A percentile compares a stretch with the other conserved stretches of the same genome.
Conservation (phyloP, 257 asterid genomes). For the Ballota nigra region DNA sequence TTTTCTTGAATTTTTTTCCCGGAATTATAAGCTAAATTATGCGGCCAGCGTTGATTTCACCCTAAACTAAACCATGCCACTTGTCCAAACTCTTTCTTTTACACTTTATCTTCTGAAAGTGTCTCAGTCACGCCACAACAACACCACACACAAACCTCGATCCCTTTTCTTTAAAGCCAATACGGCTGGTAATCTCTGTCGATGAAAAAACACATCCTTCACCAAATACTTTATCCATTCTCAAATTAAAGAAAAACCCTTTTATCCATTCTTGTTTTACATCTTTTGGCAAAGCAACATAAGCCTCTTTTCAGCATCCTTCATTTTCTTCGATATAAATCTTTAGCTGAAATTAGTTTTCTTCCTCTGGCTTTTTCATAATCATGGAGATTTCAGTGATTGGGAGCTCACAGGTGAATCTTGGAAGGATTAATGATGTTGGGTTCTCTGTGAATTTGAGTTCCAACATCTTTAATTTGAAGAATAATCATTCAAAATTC, state of each 20-base stretch:
- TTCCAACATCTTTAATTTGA: constrained; percentile 28
- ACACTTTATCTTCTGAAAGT: not conserved
- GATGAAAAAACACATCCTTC: not conserved
- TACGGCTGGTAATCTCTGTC: too few relatives aligned
- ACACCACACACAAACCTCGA: too few relatives aligned
- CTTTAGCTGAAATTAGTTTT: not conserved
- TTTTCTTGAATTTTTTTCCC: too few relatives aligned
- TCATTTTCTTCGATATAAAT: too few relatives aligned
- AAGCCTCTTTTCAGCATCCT: not conserved
- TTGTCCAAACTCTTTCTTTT: constrained; percentile 24
- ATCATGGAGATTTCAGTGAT: constrained; percentile 73
- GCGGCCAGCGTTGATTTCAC: constrained; percentile 29
- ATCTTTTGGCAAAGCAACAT: not conserved
- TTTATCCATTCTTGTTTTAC: not conserved
- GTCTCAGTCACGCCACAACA: not conserved
- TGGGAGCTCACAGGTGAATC: constrained; percentile 65
- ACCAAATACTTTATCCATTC: not conserved
- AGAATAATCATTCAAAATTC: constrained; percentile 22
- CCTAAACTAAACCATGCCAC: constrained; percentile 27
- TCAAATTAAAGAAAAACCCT: too few relatives aligned
- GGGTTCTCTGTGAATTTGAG: constrained; percentile 52
- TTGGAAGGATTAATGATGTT: constrained; percentile 36
- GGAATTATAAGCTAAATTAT: constrained; percentile 14
- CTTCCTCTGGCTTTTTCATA: constrained; percentile 20
- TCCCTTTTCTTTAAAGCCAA: too few relatives aligned